Evolutionary conservation across 2,329 filamentous ascomycete species (phyloP), one percentile per base, ranked within the genome.

Genomic region (Beauveria bassiana): DNA sequence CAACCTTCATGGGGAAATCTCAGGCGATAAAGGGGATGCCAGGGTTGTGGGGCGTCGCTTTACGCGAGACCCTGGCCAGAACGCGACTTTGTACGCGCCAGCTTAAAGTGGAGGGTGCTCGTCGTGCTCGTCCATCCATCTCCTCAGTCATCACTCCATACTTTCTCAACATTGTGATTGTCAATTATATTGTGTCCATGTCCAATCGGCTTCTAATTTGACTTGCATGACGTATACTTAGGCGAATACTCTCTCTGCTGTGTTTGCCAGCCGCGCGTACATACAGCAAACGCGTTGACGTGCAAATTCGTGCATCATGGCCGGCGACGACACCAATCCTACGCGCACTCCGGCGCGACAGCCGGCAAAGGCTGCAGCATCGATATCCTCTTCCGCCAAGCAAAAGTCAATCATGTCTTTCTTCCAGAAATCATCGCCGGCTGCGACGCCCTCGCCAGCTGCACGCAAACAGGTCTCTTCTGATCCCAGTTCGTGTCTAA

Each of bases 331-430:
- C 62, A 49, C 66, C 54, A 57, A 59, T 54, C 63, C 64, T 61
- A 71, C 71, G 49, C 70, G 71, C 61, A 75, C 73, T 61, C 73
- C 73, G 26, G 71, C 72, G 50, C 70, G 67, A 62, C 69, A 26
- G 63, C 43, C 53, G 16, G 47, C 68, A 46, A 74, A 72, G 59
- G 63, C 67, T 46, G 52, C 69, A 45, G 65, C 66, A 10, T 63
- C 66, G 8, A 50, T 66, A 42, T 68, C 74, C 22, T 73, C 73
- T 12, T 71, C 72, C 18, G 65, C 68, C 54, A 78, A 77, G 64
- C 77, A 79, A 63, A 72, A 72, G 58, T 77, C 75, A 47, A 78
- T 79, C 64, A 70, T 73, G 63, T 77, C 75, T 38, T 79, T 79
- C 68, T 79, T 79, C 63, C 71, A 74, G 58, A 78, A 77, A 64